Evolutionary conservation across 495 filamentous ascomycete genomes (phyloP).

Genomic region (Chaetomium fimeti): DNA sequence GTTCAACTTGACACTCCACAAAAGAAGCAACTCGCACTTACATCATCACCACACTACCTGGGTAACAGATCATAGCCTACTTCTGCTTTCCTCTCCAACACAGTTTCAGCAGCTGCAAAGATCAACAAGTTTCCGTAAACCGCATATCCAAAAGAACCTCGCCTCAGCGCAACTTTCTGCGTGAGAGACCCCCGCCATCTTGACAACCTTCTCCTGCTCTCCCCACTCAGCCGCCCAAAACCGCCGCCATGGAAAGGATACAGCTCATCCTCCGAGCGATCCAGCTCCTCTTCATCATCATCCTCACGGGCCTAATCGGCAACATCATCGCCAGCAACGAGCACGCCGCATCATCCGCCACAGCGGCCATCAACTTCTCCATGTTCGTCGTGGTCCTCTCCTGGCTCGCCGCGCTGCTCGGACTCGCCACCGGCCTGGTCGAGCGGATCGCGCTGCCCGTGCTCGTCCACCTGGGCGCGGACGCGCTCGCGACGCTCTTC

Average conservation of each 20-base stretch:
- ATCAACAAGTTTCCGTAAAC: background rate
- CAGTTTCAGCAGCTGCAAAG: background rate
- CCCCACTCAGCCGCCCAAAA: background rate
- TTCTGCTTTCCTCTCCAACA: background rate
- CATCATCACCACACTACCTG: background rate
- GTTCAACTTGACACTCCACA: background rate
- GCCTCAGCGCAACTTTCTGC: background rate
- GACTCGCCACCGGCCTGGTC: conserved; percentile 37
- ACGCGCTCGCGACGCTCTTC: conserved; percentile 44
- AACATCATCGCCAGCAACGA: conserved; percentile 50
- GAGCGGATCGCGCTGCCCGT: conserved; percentile 38
- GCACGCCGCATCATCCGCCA: conserved; percentile 36
- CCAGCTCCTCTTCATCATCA: conserved; percentile 45
- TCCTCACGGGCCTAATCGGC: conserved; percentile 50
- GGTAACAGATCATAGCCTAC: conserved; percentile 20
- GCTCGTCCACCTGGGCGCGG: conserved; percentile 37
- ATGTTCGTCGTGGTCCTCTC: conserved; percentile 50
- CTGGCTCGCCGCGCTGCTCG: conserved; percentile 44
- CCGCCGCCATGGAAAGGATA: conserved; percentile 41
- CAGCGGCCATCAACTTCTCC: conserved; percentile 49
- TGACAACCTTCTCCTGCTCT: background rate
- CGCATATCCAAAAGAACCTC: background rate
- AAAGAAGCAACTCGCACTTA: conserved; percentile 2
- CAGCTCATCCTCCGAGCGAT: conserved; percentile 40
- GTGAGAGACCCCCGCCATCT: background rate